phyloP scores from a whole-genome alignment of 2,329 filamentous ascomycete species.

The Ophiosphaerella narmari region DNA sequence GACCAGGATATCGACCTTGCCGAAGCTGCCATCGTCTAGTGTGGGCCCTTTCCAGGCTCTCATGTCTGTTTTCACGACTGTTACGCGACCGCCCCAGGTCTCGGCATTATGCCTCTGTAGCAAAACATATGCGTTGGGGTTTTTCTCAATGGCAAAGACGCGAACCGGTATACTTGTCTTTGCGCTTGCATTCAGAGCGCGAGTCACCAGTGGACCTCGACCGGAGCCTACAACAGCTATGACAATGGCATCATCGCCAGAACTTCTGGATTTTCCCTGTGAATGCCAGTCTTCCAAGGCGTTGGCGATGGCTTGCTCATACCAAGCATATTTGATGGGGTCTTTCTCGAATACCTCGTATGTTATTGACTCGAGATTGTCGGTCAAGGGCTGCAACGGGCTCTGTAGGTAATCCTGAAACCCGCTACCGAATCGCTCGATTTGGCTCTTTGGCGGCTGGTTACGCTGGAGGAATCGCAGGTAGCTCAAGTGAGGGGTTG shows the following conservation, averaged over 20 bases:
- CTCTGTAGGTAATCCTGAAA: slow-evolving; percentile 96
- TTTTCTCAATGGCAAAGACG: slow-evolving; percentile 95
- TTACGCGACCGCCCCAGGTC: slow-evolving; percentile 78
- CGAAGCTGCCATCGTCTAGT: slow-evolving; percentile 56
- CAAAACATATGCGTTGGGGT: slow-evolving; percentile 95
- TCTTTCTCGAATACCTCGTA: slow-evolving; percentile 99
- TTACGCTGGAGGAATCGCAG: slow-evolving; percentile 81
- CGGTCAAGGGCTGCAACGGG: slow-evolving; percentile 89
- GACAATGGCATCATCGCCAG: slow-evolving; percentile 72
- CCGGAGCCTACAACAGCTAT: slow-evolving; percentile 93
- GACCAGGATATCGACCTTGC: slow-evolving; percentile 86
- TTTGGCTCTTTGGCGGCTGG: slow-evolving; percentile 67
- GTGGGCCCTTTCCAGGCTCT: slow-evolving; percentile 88
- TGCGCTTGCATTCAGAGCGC: slow-evolving; percentile 79
- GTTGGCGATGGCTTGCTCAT: slow-evolving; percentile 80
- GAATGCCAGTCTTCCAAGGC: slow-evolving; percentile 80
- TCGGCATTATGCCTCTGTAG: slow-evolving; percentile 83
- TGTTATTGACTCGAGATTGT: slow-evolving; percentile 95
- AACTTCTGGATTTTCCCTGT: slow-evolving; percentile 74
- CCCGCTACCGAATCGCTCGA: slow-evolving; percentile 70
- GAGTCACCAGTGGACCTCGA: slow-evolving; percentile 86
- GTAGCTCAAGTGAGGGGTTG: slow-evolving; percentile 75
- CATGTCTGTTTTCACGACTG: slow-evolving; percentile 96
- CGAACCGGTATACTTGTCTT: slow-evolving; percentile 77
- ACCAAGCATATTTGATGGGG: slow-evolving; percentile 96